Percentiles rank a stretch among this genome's conserved stretches.
Conservation (phyloP, 148 eudicot species). For the Vaccinium vitisidaea region DNA sequence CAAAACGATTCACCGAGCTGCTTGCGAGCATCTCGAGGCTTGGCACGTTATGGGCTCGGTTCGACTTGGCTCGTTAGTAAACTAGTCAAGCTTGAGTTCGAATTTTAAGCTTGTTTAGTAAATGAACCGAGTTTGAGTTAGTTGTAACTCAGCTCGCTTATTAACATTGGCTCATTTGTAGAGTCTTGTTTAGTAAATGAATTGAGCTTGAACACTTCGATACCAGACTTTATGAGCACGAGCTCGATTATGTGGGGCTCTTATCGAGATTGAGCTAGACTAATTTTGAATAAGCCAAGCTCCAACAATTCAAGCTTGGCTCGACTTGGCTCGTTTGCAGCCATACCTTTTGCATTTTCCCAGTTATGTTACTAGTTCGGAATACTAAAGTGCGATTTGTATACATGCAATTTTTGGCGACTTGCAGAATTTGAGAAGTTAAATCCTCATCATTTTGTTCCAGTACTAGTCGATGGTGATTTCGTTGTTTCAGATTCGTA, state of each 20-base stretch:
- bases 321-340: not conserved
- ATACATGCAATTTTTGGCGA: not conserved
- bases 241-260: not conserved
- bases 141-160: not conserved
- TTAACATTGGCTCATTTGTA: not conserved
- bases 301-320: not conserved
- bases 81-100: not conserved
- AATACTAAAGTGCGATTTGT: not conserved
- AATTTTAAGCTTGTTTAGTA: not conserved
- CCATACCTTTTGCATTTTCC: not conserved
- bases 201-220: not conserved
- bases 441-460: conserved; percentile 60
- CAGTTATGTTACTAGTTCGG: not conserved
- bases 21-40: not conserved
- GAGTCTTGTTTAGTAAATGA: not conserved
- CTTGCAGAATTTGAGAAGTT: conserved; percentile 57
- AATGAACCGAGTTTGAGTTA: not conserved
- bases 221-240: not conserved
- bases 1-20: not conserved
- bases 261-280: not conserved
- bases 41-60: not conserved
- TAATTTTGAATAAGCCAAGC: not conserved
- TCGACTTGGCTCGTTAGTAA: not conserved
- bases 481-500: conserved; percentile 54
- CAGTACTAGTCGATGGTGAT: conserved; percentile 58